Evolutionary conservation across 116 monocot genomes (phyloP), one percentile per base, ranked within the genome.

Genomic region (Zostera marina): DNA sequence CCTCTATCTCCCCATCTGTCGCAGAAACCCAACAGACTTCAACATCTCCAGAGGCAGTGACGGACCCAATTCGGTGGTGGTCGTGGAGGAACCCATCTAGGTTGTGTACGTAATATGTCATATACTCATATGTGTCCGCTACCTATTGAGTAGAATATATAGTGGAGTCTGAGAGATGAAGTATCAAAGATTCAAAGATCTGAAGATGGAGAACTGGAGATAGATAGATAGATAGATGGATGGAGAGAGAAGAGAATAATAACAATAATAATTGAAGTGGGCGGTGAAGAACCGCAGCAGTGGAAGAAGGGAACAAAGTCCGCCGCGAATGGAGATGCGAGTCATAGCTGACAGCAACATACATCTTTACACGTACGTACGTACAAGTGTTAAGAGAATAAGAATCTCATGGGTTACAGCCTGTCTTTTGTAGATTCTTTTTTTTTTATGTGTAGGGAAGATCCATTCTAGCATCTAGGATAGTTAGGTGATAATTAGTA

Each of bases 251-350:
- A 8, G 15, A 8, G 49, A 51, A 17, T 49, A 15, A 20, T 49
- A 49, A 8, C 15, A 16, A 20, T 16, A 7, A 20, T 17, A 5
- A 20, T 49, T 14, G 47, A 26, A 47, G 47, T 47, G 47, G 47
- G 16, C 14, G 47, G 47, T 47, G 49, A 17, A 49, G 16, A 49
- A 49, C 49, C 49, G 49, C 7, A 49, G 49, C 49, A 49, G 49
- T 1, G 32, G 32, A 32, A 5, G 5, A 5, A 32, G 32, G 5
- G 32, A 32, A 4, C 26, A 26, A 1, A 26, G n/a, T n/a, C n/a
- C n/a, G n/a, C n/a, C n/a, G n/a, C n/a, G n/a, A 0, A 32, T 32
- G 32, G 32, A 32, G 32, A 32, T 32, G 32, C 32, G 32, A 32
- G 32, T 32, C 32, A 32, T 2, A 32, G 32, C 32, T 32, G 32